Conservation (phyloP, 768 basidiomycete genomes). For the Pluteus cervinus region DNA sequence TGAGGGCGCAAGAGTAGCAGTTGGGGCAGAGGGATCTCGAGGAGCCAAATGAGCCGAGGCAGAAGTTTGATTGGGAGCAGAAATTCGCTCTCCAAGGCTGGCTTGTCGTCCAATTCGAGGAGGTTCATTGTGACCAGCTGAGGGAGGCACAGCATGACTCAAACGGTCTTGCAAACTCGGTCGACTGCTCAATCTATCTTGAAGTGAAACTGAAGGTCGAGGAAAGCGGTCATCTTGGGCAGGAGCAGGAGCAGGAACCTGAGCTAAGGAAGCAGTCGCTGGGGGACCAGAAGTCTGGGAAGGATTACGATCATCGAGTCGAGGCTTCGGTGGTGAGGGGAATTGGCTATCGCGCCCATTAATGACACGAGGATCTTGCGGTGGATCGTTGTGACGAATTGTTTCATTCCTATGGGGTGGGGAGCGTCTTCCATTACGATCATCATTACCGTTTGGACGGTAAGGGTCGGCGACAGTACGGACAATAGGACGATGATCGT, state of each 20-base stretch:
- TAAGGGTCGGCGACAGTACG: constrained; percentile 11
- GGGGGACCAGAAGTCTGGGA: too few relatives aligned
- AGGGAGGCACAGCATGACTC: constrained; percentile 19
- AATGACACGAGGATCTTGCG: constrained; percentile 19
- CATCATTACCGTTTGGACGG: constrained; percentile 13
- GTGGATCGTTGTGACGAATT: too few relatives aligned
- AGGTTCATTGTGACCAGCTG: constrained; percentile 8
- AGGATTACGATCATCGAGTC: constrained; percentile 11
- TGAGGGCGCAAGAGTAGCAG: constrained; percentile 11
- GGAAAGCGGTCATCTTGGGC: constrained; percentile 13
- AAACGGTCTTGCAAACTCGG: constrained; percentile 31
- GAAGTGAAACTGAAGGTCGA: constrained; percentile 19
- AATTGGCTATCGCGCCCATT: constrained; percentile 7
- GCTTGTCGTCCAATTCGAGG: constrained; percentile 19
- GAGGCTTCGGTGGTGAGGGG: background rate
- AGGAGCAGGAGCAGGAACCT: constrained; percentile 7
- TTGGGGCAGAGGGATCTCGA: too few relatives aligned
- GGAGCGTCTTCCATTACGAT: constrained; percentile 22
- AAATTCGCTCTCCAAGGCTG: constrained; percentile 36
- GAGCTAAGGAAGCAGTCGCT: too few relatives aligned
- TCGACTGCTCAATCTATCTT: constrained; percentile 30
- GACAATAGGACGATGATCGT: constrained; percentile 14
- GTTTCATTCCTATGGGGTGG: too few relatives aligned
- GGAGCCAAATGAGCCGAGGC: constrained; percentile 12
- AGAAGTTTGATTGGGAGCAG: constrained; percentile 20